Base-by-base conservation (phyloP, 495 filamentous ascomycete genomes). In the Hypoxylon rickii region DNA sequence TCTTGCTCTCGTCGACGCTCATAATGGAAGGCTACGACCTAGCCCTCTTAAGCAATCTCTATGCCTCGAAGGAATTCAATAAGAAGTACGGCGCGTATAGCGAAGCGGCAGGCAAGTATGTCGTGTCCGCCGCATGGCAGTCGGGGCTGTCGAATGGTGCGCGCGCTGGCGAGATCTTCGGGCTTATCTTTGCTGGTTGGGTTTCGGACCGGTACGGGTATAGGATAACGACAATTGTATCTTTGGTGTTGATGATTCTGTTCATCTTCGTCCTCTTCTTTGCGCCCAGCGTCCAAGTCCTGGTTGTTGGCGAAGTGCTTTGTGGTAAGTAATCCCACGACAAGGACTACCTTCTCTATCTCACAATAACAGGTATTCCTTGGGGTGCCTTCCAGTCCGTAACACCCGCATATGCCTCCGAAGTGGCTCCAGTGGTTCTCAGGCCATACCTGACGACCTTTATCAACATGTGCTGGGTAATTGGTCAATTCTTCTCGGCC, bases 401-500 rank as follows among this genome's bases (percentile, higher is more conserved):
- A 32, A 84, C 85, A 37, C 79, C 84, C 51, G 83, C 84, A 8
- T 90, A 89, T 49, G 87, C 86, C 13, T 84, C 84, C 21, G 87
- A 90, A 67, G 83, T 88, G 17, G 79, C 76, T 29, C 86, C 86
- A 8, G 78, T 86, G 36, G 75, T 78, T 2, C 74, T 89, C 26
- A 80, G 86, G n/a, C 75, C 80, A 1, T 86, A 86, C 57, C 68
- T 89, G 24, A 87, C 84, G 3, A 86, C 84, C 16, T 88, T 84
- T 50, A 83, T 88, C 65, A 89, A 88, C 64, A 79, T 87, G 63
- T 88, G 86, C 67, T 89, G 86, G 86, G 84, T 84, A 5, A 73
- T 89, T 17, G 86, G 86, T 29, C 83, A 88, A 59, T 74, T 89
- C 51, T 84, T 89, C 54, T 81, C 81, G n/a, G 71, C 82, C 11